Conservation (phyloP, 2,329 filamentous ascomycete genomes). For the Chaetomium strumarium region DNA sequence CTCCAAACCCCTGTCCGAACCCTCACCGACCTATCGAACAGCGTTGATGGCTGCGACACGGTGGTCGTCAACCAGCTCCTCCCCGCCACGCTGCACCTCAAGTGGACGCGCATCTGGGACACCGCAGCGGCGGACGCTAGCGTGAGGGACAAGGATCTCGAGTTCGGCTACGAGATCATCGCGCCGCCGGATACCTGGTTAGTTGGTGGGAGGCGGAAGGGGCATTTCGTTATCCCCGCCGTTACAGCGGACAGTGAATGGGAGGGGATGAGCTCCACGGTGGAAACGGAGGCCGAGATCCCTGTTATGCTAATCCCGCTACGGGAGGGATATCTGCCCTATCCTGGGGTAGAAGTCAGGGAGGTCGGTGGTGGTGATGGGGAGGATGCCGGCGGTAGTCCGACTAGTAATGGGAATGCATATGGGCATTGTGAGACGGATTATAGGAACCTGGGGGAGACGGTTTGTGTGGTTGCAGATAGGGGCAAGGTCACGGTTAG, state of each 20-base stretch:
- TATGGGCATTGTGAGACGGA: conserved; percentile 67
- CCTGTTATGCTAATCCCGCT: conserved; percentile 75
- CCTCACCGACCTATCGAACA: conserved; percentile 24
- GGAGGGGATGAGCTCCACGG: conserved; percentile 33
- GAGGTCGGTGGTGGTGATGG: conserved; percentile 39
- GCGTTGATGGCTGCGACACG: conserved; percentile 37
- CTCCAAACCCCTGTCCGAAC: conserved; percentile 38
- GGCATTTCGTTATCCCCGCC: conserved; percentile 62
- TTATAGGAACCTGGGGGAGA: conserved; percentile 70
- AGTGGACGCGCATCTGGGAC: conserved; percentile 60
- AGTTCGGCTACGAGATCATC: conserved; percentile 79
- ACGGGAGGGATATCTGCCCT: conserved; percentile 67
- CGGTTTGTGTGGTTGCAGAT: conserved; percentile 67
- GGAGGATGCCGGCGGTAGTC: conserved; percentile 21
- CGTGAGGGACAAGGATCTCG: conserved; percentile 42
- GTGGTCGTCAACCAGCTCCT: conserved; percentile 60
- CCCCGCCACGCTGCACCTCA: conserved; percentile 54
- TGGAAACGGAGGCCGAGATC: conserved; percentile 51
- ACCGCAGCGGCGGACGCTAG: conserved; percentile 30
- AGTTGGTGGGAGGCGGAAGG: conserved; percentile 72
- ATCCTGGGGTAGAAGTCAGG: conserved; percentile 74
- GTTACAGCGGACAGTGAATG: conserved; percentile 13
- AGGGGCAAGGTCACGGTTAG: conserved; percentile 67
- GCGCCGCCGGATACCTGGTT: conserved; percentile 72
- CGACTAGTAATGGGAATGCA: conserved; percentile 11